phyloP scores from a whole-genome alignment of 2,329 filamentous ascomycete genomes.

The Pseudogymnoascus sp. region DNA sequence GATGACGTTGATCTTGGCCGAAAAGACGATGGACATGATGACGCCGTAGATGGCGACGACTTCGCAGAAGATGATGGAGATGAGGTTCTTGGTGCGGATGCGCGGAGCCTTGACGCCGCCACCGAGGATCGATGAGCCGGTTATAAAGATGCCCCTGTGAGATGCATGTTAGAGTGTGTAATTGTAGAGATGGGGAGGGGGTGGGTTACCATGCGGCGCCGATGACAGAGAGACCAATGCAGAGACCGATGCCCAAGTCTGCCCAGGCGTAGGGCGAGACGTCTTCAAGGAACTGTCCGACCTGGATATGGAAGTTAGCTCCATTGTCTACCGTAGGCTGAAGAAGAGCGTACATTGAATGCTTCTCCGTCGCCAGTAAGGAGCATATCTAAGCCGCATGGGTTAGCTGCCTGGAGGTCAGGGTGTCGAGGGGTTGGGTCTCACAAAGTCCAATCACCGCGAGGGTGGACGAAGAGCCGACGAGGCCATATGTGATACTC shows the following conservation, averaged over 20 bases:
- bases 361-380: constrained; percentile 93
- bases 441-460: constrained; percentile 71
- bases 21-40: constrained; percentile 99
- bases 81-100: constrained; percentile 98
- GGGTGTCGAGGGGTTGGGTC: constrained; percentile 29
- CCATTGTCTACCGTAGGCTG: constrained; percentile 5
- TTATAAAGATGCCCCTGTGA: constrained; percentile 94
- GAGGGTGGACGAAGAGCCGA: constrained; percentile 59
- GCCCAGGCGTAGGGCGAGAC: constrained; percentile 95
- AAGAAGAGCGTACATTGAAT: constrained; percentile 65
- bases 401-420: constrained; percentile 19
- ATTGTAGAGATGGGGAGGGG: not conserved
- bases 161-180: constrained; percentile 11
- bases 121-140: constrained; percentile 92
- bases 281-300: constrained; percentile 88
- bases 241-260: constrained; percentile 79
- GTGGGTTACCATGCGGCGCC: constrained; percentile 81
- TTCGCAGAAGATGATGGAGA: constrained; percentile 99
- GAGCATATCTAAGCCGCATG: constrained; percentile 71
- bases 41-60: constrained; percentile 99
- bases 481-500: constrained; percentile 64
- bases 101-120: constrained; percentile 93
- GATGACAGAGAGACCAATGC: constrained; percentile 92
- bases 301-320: constrained; percentile 38
- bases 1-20: constrained; percentile 69